These are phyloP conservation scores for Fusarium sterilihyphosum DNA, from an alignment of 2,329 filamentous ascomycete species.

Conservation along the genomic window DNA sequence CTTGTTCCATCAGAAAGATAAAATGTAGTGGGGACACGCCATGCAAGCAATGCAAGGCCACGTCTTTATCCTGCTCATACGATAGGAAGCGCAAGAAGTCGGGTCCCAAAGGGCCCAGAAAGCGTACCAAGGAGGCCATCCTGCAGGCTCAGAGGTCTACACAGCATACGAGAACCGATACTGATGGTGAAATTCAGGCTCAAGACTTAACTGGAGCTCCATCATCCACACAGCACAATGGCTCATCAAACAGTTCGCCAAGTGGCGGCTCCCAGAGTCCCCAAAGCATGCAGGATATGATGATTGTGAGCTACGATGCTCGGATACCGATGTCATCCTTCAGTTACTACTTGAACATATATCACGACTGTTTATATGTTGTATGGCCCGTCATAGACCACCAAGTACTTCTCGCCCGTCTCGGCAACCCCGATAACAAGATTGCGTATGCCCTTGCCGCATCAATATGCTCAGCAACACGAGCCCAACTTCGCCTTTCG, in stretches of 20 bases:
- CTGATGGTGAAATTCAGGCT: background rate
- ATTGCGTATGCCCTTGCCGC: slow-evolving; percentile 15
- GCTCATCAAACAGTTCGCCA: background rate
- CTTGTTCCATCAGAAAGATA: slow-evolving; percentile 14
- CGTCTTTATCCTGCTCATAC: slow-evolving; percentile 13
- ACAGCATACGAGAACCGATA: background rate
- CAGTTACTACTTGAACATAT: slow-evolving; percentile 13
- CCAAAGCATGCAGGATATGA: background rate
- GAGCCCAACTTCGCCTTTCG: slow-evolving; percentile 14
- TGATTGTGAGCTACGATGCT: background rate
- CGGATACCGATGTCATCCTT: slow-evolving; percentile 3
- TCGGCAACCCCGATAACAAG: background rate
- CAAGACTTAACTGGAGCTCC: background rate
- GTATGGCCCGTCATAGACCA: slow-evolving; percentile 16
- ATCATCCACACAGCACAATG: background rate
- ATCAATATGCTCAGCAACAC: slow-evolving; percentile 16
- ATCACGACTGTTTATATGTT: background rate
- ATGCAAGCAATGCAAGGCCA: background rate
- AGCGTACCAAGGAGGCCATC: slow-evolving; percentile 24
- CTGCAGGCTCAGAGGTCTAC: slow-evolving; percentile 1
- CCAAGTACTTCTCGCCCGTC: background rate
- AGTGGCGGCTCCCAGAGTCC: background rate
- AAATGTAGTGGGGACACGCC: slow-evolving; percentile 2
- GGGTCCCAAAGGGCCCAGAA: slow-evolving; percentile 16
- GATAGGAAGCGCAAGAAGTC: slow-evolving; percentile 22